A percentile compares a stretch with the other conserved stretches of the same genome.
Evolutionary conservation across 208 protist genomes (phyloP).

Genomic region (Leishmania mexicana): DNA sequence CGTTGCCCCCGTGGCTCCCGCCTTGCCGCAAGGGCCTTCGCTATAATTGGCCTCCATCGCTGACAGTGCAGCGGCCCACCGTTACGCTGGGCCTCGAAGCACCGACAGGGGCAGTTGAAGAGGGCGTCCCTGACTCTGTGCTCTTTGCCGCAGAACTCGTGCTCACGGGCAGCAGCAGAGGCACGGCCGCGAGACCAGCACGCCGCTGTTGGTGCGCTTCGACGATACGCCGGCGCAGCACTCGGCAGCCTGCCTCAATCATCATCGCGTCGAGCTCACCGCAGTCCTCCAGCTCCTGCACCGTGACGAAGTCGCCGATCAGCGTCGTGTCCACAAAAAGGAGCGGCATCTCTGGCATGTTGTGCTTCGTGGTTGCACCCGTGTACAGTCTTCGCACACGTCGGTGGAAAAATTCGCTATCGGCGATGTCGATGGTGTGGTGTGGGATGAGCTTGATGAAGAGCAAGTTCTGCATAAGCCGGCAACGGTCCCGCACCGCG

Average conservation of each 20-base stretch:
- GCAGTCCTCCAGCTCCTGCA: constrained; percentile 79
- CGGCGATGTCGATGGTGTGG: constrained; percentile 67
- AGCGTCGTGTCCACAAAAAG: constrained; percentile 64
- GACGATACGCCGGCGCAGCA: constrained; percentile 24
- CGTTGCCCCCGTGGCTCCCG: neutral
- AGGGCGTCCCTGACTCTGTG: neutral
- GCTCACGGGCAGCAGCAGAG: constrained; percentile 12
- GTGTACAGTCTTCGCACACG: constrained; percentile 44
- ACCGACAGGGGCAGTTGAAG: neutral
- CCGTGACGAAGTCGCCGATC: constrained; percentile 54
- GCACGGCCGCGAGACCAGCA: constrained; percentile 4
- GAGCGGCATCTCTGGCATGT: constrained; percentile 43
- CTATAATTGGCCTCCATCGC: neutral
- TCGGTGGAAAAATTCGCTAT: constrained; percentile 57
- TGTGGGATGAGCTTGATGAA: constrained; percentile 72
- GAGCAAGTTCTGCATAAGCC: constrained; percentile 59
- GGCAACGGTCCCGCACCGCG: constrained; percentile 51
- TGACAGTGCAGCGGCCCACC: neutral
- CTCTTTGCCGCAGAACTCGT: neutral
- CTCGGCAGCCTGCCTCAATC: constrained; percentile 32
- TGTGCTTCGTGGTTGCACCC: constrained; percentile 23
- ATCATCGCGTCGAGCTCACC: constrained; percentile 54
- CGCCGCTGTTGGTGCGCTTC: constrained; percentile 3
- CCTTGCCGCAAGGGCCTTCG: neutral
- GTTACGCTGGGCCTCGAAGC: neutral